Evolutionary conservation across 2,329 filamentous ascomycete genomes (phyloP).

Genomic region (Domatiomyces globalis): DNA sequence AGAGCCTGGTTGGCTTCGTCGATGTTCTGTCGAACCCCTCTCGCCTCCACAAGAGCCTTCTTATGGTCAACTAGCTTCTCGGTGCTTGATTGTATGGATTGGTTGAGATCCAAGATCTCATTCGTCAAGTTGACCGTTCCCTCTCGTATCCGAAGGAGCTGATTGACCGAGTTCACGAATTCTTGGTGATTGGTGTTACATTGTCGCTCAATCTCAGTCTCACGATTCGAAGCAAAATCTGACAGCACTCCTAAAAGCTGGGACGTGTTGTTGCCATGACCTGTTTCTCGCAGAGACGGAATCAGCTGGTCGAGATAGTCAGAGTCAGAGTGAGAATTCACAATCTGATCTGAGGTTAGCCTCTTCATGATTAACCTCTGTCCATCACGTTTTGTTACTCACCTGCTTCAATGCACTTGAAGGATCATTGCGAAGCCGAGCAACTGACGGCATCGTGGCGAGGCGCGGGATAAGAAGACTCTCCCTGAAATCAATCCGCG

Average conservation of each 20-base stretch:
- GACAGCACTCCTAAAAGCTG: conserved; percentile 65
- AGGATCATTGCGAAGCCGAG: conserved; percentile 24
- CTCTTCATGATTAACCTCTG: not conserved
- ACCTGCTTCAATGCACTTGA: conserved; percentile 29
- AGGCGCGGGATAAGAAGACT: not conserved
- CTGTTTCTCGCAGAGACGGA: conserved; percentile 81
- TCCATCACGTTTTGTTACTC: conserved; percentile 1
- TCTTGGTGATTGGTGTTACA: conserved; percentile 94
- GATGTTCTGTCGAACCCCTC: conserved; percentile 85
- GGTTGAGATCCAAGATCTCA: conserved; percentile 83
- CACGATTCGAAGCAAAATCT: conserved; percentile 71
- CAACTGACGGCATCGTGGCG: conserved; percentile 24
- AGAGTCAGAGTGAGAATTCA: conserved; percentile 75
- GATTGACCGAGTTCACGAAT: conserved; percentile 84
- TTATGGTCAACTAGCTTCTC: conserved; percentile 92
- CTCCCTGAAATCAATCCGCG: not conserved
- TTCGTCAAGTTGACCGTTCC: conserved; percentile 76
- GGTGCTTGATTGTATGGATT: conserved; percentile 88
- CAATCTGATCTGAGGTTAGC: conserved; percentile 48
- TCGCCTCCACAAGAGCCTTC: conserved; percentile 81
- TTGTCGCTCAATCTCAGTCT: conserved; percentile 83
- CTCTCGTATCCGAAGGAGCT: conserved; percentile 81
- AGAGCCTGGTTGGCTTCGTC: conserved; percentile 80
- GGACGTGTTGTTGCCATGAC: conserved; percentile 53
- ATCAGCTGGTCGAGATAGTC: conserved; percentile 96